Conservation (phyloP, 441 rosid species). For the Bruguiera hainesii region DNA sequence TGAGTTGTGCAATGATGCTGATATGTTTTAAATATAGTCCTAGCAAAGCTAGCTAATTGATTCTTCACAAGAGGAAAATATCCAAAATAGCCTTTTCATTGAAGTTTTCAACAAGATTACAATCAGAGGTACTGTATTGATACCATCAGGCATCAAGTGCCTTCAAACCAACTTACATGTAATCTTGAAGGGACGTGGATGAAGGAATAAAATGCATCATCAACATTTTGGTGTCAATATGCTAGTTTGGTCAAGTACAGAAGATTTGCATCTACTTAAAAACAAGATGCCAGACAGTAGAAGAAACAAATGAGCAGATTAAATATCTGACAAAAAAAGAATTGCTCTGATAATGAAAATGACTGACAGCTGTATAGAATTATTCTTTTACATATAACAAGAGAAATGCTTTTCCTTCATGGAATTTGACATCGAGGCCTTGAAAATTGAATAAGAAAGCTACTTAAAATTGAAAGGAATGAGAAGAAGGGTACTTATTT, state of each 20-base stretch:
- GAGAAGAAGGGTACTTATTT: no score
- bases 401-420: no score
- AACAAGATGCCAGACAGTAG: background rate
- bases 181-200: conserved; percentile 18
- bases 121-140: background rate
- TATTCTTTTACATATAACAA: no score
- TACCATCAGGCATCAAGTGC: background rate
- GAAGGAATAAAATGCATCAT: conserved; percentile 11
- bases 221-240: conserved; percentile 2
- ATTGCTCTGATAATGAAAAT: no score
- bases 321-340: background rate
- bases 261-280: background rate
- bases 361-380: no score
- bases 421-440: no score
- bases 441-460: no score
- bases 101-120: background rate
- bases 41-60: background rate
- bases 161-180: background rate
- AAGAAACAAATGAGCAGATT: conserved; percentile 11
- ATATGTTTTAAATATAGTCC: background rate
- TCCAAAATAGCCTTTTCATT: background rate
- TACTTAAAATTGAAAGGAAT: no score
- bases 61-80: background rate
- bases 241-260: conserved; percentile 4
- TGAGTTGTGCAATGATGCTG: background rate